Conservation (phyloP, 78 protist genomes). For the Anaeramoeba flamelloides region DNA sequence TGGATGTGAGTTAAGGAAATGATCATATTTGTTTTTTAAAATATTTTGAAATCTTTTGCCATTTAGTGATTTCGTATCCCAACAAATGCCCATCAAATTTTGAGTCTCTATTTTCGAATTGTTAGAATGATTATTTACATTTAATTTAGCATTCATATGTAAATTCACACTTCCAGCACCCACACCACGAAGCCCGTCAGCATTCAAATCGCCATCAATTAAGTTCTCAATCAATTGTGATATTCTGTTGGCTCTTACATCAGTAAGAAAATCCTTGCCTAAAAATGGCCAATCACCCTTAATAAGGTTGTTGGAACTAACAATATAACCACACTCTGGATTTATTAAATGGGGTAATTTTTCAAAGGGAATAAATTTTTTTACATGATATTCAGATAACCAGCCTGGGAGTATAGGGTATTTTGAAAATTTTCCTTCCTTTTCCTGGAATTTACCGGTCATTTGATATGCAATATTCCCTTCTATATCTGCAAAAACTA, state of each 20-base stretch:
- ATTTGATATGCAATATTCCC: neutral
- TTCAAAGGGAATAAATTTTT: neutral
- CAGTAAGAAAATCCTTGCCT: neutral
- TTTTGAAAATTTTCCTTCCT: neutral
- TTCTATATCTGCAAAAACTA: neutral
- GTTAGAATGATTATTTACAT: no score
- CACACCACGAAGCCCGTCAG: no score
- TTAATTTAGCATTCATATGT: no score
- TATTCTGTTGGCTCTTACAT: neutral
- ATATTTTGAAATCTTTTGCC: neutral
- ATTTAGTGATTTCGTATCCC: neutral
- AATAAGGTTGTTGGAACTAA: neutral
- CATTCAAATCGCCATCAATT: neutral
- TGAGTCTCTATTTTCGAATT: neutral
- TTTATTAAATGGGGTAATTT: neutral
- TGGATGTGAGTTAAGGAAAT: neutral
- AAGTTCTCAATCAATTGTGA: neutral
- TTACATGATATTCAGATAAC: neutral
- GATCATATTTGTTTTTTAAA: neutral
- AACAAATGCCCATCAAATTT: neutral
- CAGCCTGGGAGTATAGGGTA: neutral
- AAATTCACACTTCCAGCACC: no score
- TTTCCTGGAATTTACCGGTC: neutral
- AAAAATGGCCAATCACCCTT: neutral
- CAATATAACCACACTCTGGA: neutral